Base-by-base conservation (phyloP, 768 basidiomycete species). In the Termitomyces heimii region DNA sequence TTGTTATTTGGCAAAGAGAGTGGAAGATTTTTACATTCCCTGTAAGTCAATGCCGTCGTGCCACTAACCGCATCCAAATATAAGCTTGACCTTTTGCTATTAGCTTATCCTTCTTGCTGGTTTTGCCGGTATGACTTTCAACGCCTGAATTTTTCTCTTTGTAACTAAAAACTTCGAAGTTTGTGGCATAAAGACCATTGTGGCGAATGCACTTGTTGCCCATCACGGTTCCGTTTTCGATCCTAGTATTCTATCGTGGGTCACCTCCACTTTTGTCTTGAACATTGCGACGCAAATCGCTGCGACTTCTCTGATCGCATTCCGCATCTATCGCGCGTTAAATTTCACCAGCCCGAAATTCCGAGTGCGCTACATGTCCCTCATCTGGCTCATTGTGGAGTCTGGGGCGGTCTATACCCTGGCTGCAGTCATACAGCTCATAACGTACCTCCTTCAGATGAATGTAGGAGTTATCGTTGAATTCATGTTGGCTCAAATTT, bases 391-490 rank as follows among this genome's bases (percentile, higher is more conserved):
- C 24, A 63, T 69, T n/a, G 62, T 65, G 0, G 68, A 69, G 55
- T 61, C 60, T 22, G 68, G 68, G 18, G 63, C 64, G 35, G 55
- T 69, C n/a, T 69, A 67, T 52, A 66, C 68, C 7, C 56, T 64
- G 31, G 66, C 63, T 5, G 68, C 66, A 16, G 28, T 69, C 32
- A 60, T 69, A 22, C 66, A 69, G 29, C 40, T 69, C 12, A 59
- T 67, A 24, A 67, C 65, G 18, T 66, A 69, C 45, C 47, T 65
- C 26, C 32, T 61, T 24, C 60, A 62, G n/a, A 69, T 69, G 66
- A 69, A 69, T 47, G 66, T 66, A 3, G 65, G 67, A 22, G 67
- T 69, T 12, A 67, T 67, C 13, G 56, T 69, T 56, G 68, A 69
- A 50, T 60, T 69, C 29, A 65, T 65, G 46, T 57, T 67, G 12